Percentiles rank a stretch among this genome's conserved stretches.
Evolutionary conservation across 2,329 filamentous ascomycete species (phyloP).

Genomic region (Aspergillus costaricaensis): DNA sequence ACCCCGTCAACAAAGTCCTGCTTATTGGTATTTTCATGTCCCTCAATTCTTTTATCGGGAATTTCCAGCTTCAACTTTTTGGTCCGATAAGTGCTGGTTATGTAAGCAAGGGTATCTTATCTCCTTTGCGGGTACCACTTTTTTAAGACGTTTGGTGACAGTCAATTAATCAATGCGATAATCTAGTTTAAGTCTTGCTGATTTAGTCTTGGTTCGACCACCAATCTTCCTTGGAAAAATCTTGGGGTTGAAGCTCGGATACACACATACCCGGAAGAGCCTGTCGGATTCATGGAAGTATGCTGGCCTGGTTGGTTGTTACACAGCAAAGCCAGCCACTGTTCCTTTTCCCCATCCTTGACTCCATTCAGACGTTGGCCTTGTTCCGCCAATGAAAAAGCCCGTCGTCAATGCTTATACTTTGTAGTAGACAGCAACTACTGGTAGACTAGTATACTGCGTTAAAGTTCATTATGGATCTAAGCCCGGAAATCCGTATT

Average conservation of each 20-base stretch:
- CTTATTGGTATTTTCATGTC: not conserved
- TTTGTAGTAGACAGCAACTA: too few relatives aligned
- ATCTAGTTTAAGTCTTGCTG: not conserved
- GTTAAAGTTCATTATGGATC: too few relatives aligned
- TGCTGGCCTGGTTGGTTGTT: too few relatives aligned
- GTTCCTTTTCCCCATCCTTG: too few relatives aligned
- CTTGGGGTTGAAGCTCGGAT: not conserved
- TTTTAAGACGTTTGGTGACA: not conserved
- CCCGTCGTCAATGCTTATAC: too few relatives aligned
- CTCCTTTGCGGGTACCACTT: too few relatives aligned
- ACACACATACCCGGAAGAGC: not conserved
- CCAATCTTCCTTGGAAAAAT: not conserved
- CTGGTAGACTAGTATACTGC: too few relatives aligned
- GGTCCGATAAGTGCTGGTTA: conserved; percentile 5
- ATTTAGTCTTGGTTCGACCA: not conserved
- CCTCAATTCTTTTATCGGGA: not conserved
- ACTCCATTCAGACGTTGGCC: too few relatives aligned
- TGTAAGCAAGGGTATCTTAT: conserved; percentile 6
- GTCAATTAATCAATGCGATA: not conserved
- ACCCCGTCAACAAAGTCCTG: not conserved
- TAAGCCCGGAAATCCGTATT: too few relatives aligned
- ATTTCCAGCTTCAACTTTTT: not conserved
- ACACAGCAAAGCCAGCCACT: too few relatives aligned
- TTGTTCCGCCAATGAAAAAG: too few relatives aligned
- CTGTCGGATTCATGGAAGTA: not conserved